A percentile compares a stretch with the other conserved stretches of the same genome.
These are phyloP conservation scores for Kwoniella dejecticola DNA, from an alignment of 768 basidiomycete genomes.

Conservation along the genomic window DNA sequence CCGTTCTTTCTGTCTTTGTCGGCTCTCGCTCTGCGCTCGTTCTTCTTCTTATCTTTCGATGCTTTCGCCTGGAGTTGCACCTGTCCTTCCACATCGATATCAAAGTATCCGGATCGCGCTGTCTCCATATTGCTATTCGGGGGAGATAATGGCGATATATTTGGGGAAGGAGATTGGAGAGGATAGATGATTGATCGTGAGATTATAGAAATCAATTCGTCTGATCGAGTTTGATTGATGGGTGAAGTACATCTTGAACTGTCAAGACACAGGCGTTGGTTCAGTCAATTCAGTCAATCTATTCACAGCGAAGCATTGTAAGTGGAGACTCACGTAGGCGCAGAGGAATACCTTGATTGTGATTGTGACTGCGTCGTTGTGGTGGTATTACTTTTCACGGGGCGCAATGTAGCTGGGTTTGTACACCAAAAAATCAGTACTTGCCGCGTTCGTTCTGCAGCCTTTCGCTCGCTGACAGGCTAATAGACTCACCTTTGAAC, in stretches of 20 bases:
- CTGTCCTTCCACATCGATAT: no score
- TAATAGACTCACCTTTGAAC: neutral
- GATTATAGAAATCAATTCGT: neutral
- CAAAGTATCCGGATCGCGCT: no score
- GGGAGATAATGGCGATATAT: neutral
- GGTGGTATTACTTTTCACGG: neutral
- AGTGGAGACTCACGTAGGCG: slow-evolving; percentile 3
- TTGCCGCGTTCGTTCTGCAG: neutral
- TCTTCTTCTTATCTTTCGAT: no score
- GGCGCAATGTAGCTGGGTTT: neutral
- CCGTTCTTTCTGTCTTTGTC: neutral
- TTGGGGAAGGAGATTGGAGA: neutral
- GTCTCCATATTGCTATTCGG: no score
- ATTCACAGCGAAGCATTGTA: neutral
- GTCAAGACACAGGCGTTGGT: neutral
- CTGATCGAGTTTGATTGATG: neutral
- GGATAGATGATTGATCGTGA: slow-evolving; percentile 2
- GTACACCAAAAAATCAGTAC: neutral
- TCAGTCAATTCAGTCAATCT: neutral
- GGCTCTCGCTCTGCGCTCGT: no score
- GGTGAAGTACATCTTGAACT: slow-evolving; percentile 5
- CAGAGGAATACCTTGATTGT: slow-evolving; percentile 3
- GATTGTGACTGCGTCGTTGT: neutral
- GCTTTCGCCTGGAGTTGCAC: no score
- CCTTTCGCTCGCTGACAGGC: neutral